A percentile compares a stretch with the other conserved stretches of the same genome.
Conservation (phyloP, 257 asterid species). For the Solanum sparsipilum region DNA sequence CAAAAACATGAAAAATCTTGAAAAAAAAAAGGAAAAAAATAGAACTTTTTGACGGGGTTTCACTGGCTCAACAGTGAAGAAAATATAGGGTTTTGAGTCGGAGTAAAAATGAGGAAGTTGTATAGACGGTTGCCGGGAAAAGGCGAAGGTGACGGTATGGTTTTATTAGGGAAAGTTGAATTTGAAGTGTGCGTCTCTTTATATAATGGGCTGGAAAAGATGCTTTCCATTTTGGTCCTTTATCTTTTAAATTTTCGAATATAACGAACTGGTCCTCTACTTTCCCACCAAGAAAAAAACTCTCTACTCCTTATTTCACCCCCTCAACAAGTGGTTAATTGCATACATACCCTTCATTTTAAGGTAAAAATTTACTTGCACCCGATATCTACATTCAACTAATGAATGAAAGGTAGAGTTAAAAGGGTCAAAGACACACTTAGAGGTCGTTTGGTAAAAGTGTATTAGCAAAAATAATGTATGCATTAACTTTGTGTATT, state of each 20-base stretch:
- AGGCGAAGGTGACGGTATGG: background rate
- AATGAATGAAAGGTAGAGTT: background rate
- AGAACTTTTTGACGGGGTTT: background rate
- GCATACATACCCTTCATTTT: background rate
- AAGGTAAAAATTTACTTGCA: too few species aligned
- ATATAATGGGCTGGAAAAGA: background rate
- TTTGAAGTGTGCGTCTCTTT: background rate
- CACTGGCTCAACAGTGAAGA: background rate
- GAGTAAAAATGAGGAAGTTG: background rate
- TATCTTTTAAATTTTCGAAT: background rate
- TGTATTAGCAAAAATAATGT: too few species aligned
- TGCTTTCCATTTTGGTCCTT: background rate
- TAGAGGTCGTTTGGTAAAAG: too few species aligned
- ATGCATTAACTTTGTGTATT: too few species aligned
- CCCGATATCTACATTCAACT: too few species aligned
- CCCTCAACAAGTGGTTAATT: background rate
- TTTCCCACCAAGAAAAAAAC: background rate
- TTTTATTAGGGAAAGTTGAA: slow-evolving; percentile 4
- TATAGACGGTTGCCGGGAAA: background rate
- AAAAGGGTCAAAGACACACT: too few species aligned
- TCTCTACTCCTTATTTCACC: background rate
- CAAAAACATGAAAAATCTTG: background rate
- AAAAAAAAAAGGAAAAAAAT: background rate
- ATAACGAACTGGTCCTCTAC: background rate
- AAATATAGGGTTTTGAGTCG: background rate